These are phyloP conservation scores for Parietaria judaica DNA, from an alignment of 306 rosid species.

Conservation along the genomic window DNA sequence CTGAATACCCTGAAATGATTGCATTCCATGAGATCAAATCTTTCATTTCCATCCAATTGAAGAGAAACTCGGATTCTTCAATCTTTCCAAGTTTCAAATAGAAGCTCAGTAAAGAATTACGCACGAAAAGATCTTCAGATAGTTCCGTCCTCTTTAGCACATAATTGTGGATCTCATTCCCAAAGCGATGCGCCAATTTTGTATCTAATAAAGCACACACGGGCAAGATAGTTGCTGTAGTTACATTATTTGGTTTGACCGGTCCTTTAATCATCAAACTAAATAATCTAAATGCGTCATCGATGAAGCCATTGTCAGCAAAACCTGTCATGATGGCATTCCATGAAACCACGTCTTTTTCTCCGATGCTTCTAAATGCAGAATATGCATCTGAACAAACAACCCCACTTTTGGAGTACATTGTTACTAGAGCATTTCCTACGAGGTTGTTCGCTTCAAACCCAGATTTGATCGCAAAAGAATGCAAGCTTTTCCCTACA, in stretches of 20 bases:
- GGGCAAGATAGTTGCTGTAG: slow-evolving; percentile 62
- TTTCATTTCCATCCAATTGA: slow-evolving; percentile 49
- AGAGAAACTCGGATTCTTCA: slow-evolving; percentile 51
- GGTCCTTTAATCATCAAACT: slow-evolving; percentile 51
- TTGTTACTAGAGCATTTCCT: slow-evolving; percentile 69
- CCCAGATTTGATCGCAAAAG: slow-evolving; percentile 63
- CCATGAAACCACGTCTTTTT: slow-evolving; percentile 82
- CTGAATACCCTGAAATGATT: slow-evolving; percentile 62
- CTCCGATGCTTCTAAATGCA: slow-evolving; percentile 42
- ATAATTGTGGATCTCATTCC: slow-evolving; percentile 69
- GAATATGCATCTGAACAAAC: slow-evolving; percentile 45
- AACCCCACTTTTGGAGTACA: slow-evolving; percentile 72
- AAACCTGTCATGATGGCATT: slow-evolving; percentile 81
- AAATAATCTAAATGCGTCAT: slow-evolving; percentile 49
- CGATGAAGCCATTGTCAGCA: slow-evolving; percentile 44
- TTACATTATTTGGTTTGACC: slow-evolving; percentile 52
- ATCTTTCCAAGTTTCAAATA: slow-evolving; percentile 54
- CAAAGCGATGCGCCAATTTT: slow-evolving; percentile 34
- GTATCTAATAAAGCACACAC: slow-evolving; percentile 47
- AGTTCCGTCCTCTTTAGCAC: slow-evolving; percentile 45
- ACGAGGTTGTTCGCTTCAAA: slow-evolving; percentile 44
- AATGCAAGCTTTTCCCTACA: slow-evolving; percentile 55
- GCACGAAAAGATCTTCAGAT: slow-evolving; percentile 45
- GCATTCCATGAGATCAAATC: slow-evolving; percentile 95
- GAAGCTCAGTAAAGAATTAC: slow-evolving; percentile 76